Conservation (phyloP, 2,329 filamentous ascomycete species). For the Pezicula neosporulosa region DNA sequence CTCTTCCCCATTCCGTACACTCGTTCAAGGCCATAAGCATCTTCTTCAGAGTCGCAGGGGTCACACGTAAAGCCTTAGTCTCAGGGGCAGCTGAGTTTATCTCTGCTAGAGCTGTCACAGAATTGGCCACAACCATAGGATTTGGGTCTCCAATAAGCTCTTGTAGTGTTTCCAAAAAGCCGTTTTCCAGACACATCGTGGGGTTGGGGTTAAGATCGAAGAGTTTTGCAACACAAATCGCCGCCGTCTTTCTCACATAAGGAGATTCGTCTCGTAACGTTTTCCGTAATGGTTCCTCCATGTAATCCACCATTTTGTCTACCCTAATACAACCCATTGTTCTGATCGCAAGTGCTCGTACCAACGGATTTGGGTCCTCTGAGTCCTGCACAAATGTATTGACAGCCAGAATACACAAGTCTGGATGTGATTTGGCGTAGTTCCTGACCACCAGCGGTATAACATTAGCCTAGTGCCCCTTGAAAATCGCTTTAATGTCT, state of each 20-base stretch:
- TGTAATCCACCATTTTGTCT: constrained; percentile 99
- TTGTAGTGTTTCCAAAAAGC: constrained; percentile 89
- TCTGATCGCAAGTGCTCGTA: constrained; percentile 89
- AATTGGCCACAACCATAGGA: constrained; percentile 98
- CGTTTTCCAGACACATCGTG: constrained; percentile 89
- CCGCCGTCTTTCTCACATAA: constrained; percentile 96
- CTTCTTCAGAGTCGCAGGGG: constrained; percentile 83
- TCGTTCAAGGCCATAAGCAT: constrained; percentile 95
- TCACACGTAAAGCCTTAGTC: constrained; percentile 81
- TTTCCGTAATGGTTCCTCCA: constrained; percentile 96
- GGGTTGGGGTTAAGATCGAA: constrained; percentile 93
- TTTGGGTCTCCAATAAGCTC: constrained; percentile 97
- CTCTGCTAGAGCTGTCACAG: constrained; percentile 87
- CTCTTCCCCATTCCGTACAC: constrained; percentile 96
- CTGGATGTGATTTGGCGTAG: constrained; percentile 98
- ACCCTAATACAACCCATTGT: constrained; percentile 99
- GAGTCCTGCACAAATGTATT: constrained; percentile 99
- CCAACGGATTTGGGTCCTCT: constrained; percentile 95
- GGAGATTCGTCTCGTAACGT: constrained; percentile 96
- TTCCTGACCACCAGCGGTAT: constrained; percentile 71
- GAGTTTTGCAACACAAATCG: constrained; percentile 95
- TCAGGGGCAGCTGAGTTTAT: constrained; percentile 89
- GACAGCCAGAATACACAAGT: constrained; percentile 96
- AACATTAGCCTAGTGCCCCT: constrained; percentile 9
- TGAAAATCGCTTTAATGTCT: neutral